Base-by-base conservation (phyloP, 2,329 filamentous ascomycete genomes). In the Fusarium tjaetaba region DNA sequence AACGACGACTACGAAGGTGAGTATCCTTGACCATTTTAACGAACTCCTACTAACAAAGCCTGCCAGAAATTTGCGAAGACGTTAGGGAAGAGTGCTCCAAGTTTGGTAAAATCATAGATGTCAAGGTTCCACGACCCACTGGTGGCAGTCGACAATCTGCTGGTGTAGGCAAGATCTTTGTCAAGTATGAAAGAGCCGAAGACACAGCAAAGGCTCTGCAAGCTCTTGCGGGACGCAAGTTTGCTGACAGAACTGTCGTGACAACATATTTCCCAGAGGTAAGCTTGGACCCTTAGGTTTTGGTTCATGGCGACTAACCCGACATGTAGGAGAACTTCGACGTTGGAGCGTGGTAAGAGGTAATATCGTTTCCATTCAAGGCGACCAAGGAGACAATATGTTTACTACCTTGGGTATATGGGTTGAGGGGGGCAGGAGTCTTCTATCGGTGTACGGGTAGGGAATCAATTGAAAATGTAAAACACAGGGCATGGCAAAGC, bases 221-320 rank as follows among this genome's bases (percentile, higher is more conserved):
- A 78, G 92, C 94, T n/a, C 86, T 99, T 77, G 96, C 97, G 36
- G 96, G 96, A 52, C 90, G 97, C 74, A 98, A 98, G 82, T 99
- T 99, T 81, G 94, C 95, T 2, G 94, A 98, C 84, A 90, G 97
- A 77, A 99, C 96, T 7, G 97, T 99, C 34, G 95, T 99, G 18
- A 95, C 94, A 6, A 98, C 96, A 8, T 98, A 96, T 84, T 99
- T 98, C 82, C 93, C 95, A 28, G 97, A 98, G 89, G 93, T 94
- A 85, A 82, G 86, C 62, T 46, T 41, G 48, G 38, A 3, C 51
- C 24, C 15, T 46, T 13, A 36, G 20, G 1, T 18, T 28, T 30
- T 42, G 11, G 41, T 46, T 56, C 20, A 55, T 9, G 32, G 39
- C 36, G 53, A 71, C 82, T 85, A 79, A 86, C 77, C 64, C 74